Percentiles rank a stretch among this genome's conserved stretches.
Conservation (phyloP, 805 yeast genomes). For the Ogataea pini region DNA sequence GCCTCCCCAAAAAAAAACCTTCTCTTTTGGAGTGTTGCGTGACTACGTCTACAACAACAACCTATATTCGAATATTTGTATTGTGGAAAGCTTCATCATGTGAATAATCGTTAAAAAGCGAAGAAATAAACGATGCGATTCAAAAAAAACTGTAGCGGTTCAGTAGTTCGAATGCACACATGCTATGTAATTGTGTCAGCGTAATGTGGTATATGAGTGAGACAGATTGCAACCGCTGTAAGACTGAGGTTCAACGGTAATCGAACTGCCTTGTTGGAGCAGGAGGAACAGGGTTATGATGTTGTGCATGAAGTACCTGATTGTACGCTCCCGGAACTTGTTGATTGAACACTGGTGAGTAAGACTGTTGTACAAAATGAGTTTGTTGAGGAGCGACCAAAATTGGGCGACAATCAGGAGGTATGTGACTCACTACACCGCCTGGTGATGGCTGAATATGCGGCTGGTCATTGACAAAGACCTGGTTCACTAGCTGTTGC, state of each 20-base stretch:
- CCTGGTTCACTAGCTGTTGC: background rate
- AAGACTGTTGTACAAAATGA: background rate
- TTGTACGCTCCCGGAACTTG: background rate
- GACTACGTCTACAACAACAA: background rate
- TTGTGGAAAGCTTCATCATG: background rate
- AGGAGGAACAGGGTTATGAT: constrained; percentile 1
- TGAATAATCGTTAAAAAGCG: background rate
- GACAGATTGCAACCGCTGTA: too few relatives aligned
- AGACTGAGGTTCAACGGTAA: background rate
- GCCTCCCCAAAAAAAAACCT: background rate
- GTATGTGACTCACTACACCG: background rate
- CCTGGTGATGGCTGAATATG: background rate
- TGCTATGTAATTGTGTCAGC: background rate
- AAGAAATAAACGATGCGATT: background rate
- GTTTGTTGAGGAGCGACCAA: constrained; percentile 3
- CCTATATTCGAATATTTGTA: background rate
- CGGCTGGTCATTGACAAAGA: background rate
- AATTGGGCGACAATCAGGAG: constrained; percentile 2
- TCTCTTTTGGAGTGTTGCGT: background rate
- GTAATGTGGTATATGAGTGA: background rate
- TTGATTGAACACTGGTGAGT: background rate
- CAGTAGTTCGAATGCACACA: background rate
- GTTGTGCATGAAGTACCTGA: background rate
- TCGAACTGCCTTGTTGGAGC: constrained; percentile 1
- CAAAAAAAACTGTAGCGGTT: background rate